Base-by-base conservation (phyloP, 805 yeast genomes). In the Yamadazyma kitorensis region DNA sequence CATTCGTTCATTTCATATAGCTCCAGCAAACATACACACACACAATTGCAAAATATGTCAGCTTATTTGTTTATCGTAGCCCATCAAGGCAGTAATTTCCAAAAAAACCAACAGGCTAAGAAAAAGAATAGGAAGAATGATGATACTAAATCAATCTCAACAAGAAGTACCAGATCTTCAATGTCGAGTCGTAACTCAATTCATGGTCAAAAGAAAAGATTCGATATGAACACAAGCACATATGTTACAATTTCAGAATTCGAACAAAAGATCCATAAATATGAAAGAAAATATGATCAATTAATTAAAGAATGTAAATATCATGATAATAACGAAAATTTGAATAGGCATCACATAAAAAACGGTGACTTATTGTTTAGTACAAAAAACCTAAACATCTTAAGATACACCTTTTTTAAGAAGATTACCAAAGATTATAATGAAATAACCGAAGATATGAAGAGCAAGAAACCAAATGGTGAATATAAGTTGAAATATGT, bases 361-460 rank as follows among this genome's bases (percentile, higher is more conserved):
- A 15, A 38, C 14, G 43, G 38, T 10, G 38, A 34, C 17, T 16
- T 25, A 12, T 33, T 43, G 25, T 34, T 43, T 26, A 38, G 17
- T 14, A 40, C 33, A 11, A 40, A 31, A 27, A 43, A 43, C 20
- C 20, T 43, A 13, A 25, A 38, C 16, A 33, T 40, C 8, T 36
- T 43, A 27, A 36, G 48, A 24, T 40, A 40, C 24, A 38, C 45
- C 2, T 43, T 43, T 19, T 43, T 38, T 30, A 34, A 38, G 20
- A 26, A 28, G 2, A 25, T 40, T 14, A 36, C 39, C n/a, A 27
- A 22, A 6, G 35, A 40, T 21, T 40, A 43, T 22, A n/a, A 24
- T 9, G 27, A 35, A 11, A 36, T 43, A 5, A 3, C 26, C 10
- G 21, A 33, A 17, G 39, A 40, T 3, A 33, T 40, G 37, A 21